These are phyloP conservation scores for Leccinum broughii DNA, from an alignment of 768 basidiomycete genomes.

Conservation along the genomic window DNA sequence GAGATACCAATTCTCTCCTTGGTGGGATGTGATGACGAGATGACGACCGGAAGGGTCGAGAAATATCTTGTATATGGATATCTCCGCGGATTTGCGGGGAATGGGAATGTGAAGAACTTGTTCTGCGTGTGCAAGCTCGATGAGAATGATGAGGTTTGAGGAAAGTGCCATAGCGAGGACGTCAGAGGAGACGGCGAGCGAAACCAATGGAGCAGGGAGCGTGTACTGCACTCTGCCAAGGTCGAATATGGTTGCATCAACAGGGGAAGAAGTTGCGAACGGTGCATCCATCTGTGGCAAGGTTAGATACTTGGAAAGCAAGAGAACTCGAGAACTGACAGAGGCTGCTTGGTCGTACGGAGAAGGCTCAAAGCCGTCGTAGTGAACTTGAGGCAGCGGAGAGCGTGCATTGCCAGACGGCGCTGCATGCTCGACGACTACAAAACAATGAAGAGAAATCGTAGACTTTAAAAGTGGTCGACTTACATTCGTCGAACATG, in stretches of 20 bases:
- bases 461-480: neutral
- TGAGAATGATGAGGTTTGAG: conserved; percentile 78
- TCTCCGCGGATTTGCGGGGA: conserved; percentile 70
- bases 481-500: conserved; percentile 73
- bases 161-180: conserved; percentile 81
- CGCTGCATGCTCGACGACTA: conserved; percentile 86
- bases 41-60: conserved; percentile 93
- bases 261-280: conserved; percentile 32
- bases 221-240: conserved; percentile 88
- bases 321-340: conserved; percentile 8
- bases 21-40: conserved; percentile 78
- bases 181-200: conserved; percentile 84
- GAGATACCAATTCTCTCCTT: conserved; percentile 94
- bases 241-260: conserved; percentile 67
- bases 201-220: conserved; percentile 80
- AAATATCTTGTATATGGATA: conserved; percentile 81
- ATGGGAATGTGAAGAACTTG: conserved; percentile 82
- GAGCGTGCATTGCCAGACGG: conserved; percentile 42
- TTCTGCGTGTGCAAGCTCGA: conserved; percentile 86
- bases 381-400: conserved; percentile 62
- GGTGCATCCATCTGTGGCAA: conserved; percentile 31
- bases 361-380: conserved; percentile 87
- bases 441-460: neutral
- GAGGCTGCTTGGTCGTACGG: conserved; percentile 45
- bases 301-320: conserved; percentile 9